Base-by-base conservation (phyloP, 139 green algal genomes). In the Yamagishiella unicocca region DNA sequence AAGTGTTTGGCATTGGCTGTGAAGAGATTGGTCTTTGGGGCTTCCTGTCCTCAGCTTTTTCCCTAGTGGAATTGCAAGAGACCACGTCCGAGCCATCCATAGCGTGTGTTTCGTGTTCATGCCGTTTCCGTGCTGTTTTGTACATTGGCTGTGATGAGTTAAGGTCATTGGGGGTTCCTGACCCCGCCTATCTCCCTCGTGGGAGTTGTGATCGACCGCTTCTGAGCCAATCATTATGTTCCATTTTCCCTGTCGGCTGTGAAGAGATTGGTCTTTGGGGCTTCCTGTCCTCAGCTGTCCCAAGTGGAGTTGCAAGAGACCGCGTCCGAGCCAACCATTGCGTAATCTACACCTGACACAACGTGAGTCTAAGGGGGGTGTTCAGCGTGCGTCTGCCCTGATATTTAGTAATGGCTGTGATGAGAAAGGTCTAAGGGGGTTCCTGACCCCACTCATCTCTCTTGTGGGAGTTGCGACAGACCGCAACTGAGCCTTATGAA, bases 381-480 rank as follows among this genome's bases (percentile, higher is more conserved):
- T n/a, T n/a, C n/a, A n/a, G n/a, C n/a, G n/a, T n/a, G n/a, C n/a
- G n/a, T n/a, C 29, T 71, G 67, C 67, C n/a, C n/a, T n/a, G n/a
- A n/a, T n/a, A 43, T 22, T 72, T 43, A 29, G 10, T 77, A 10
- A 9, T 75, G 67, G 67, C 67, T 53, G 37, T 75, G 67, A 75
- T 33, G 67, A 75, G 35, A 75, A 17, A 53, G 67, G 67, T 75
- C 67, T 38, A 14, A 6, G 37, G 71, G 71, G 31, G 7, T 62
- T 79, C 71, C 71, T 79, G 71, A n/a, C 71, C 71, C 71, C 42
- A n/a, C 6, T 42, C 40, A 4, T 76, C 68, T 76, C n/a, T n/a
- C 62, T 17, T 9, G 40, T 71, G 62, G 62, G 29, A n/a, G n/a
- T n/a, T 68, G 58, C 58, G 22, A n/a, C n/a, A 33, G 58, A 68